These are phyloP conservation scores for Panaeolus cyanescens DNA, from an alignment of 768 basidiomycete genomes.

Conservation along the genomic window DNA sequence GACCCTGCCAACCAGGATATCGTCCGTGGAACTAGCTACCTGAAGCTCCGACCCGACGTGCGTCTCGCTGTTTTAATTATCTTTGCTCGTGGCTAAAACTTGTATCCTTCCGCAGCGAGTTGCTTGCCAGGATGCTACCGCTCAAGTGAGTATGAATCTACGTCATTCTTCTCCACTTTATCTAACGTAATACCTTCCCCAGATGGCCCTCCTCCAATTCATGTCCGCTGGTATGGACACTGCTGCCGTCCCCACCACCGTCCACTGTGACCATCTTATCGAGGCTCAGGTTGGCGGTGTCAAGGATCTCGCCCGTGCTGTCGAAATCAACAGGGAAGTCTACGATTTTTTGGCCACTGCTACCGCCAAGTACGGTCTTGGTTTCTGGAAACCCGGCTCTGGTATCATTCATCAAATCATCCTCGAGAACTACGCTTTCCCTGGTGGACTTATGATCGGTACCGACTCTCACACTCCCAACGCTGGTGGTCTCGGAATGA, in stretches of 20 bases:
- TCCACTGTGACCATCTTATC: conserved; percentile 99
- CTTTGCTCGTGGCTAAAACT: conserved; percentile 4
- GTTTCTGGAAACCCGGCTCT: conserved; percentile 99
- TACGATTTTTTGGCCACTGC: conserved; percentile 99
- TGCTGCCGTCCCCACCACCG: conserved; percentile 96
- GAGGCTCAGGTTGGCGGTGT: conserved; percentile 95
- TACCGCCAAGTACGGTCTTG: conserved; percentile 98
- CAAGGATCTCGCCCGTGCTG: conserved; percentile 91
- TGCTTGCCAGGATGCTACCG: conserved; percentile 90
- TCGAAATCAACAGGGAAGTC: conserved; percentile 95
- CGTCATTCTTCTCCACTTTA: conserved; percentile 18
- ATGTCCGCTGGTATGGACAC: conserved; percentile 99
- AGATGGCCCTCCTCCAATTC: conserved; percentile 99
- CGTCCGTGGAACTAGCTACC: conserved; percentile 88
- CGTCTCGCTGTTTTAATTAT: conserved; percentile 32
- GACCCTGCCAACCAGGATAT: conserved; percentile 92
- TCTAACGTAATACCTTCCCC: conserved; percentile 31
- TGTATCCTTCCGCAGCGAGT: conserved; percentile 57
- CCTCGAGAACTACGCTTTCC: conserved; percentile 99
- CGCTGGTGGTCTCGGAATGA: conserved; percentile 98
- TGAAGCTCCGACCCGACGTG: conserved; percentile 97
- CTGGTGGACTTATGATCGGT: conserved; percentile 99
- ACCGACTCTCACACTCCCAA: conserved; percentile 96
- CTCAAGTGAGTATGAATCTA: conserved; percentile 53
- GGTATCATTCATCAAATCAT: conserved; percentile 99